Percentiles rank a stretch among this genome's conserved stretches.
Evolutionary conservation across 2,329 filamentous ascomycete species (phyloP).

Genomic region (Neurospora crassa): DNA sequence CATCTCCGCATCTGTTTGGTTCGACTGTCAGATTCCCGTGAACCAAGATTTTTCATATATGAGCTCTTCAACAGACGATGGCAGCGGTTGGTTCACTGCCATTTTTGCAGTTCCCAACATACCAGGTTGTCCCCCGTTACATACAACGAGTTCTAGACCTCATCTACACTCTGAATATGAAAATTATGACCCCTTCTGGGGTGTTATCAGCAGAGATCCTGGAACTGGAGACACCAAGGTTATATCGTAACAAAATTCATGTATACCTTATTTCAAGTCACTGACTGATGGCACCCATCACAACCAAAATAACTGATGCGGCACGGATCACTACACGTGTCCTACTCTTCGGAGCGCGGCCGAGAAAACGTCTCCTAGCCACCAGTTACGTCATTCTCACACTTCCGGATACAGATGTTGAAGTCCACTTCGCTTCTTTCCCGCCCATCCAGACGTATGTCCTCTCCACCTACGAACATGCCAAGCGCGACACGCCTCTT

Average conservation of each 20-base stretch:
- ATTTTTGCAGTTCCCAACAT: neutral
- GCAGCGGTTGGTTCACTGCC: neutral
- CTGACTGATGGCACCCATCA: neutral
- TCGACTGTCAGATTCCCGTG: neutral
- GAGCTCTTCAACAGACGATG: neutral
- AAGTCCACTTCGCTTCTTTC: slow-evolving; percentile 28
- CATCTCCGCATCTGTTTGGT: neutral
- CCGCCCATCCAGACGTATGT: slow-evolving; percentile 13
- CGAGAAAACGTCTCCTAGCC: slow-evolving; percentile 28
- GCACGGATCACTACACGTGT: slow-evolving; percentile 8
- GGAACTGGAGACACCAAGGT: neutral
- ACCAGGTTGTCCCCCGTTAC: neutral
- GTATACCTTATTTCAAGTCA: neutral
- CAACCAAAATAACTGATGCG: neutral
- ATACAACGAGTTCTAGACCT: neutral
- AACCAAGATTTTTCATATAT: neutral
- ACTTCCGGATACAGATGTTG: slow-evolving; percentile 20
- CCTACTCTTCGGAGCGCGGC: slow-evolving; percentile 26
- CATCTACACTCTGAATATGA: neutral
- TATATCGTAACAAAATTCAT: neutral
- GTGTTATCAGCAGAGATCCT: neutral
- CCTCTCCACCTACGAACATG: slow-evolving; percentile 10
- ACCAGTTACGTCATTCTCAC: slow-evolving; percentile 26
- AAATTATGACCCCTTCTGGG: neutral
- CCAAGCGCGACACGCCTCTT: slow-evolving; percentile 10